Percentiles rank a stretch among this genome's conserved stretches.
phyloP scores from a whole-genome alignment of 805 yeast genomes.

The Ogataea dorogensis region DNA sequence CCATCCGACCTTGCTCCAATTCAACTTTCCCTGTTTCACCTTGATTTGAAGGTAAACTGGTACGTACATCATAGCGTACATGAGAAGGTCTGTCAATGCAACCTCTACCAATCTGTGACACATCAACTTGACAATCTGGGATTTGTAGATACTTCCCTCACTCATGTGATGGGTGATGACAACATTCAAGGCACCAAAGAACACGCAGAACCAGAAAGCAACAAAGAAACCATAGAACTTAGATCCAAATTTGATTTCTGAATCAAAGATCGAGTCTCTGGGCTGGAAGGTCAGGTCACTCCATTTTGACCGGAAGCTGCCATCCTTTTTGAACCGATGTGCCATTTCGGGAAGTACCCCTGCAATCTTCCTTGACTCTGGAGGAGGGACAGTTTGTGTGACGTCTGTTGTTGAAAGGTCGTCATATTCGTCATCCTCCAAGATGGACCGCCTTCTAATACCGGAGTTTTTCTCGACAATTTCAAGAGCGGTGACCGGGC shows the following conservation, averaged over 20 bases:
- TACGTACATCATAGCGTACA: slow-evolving; percentile 70
- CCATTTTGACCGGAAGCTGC: slow-evolving; percentile 48
- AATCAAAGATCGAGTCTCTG: slow-evolving; percentile 53
- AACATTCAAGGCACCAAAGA: slow-evolving; percentile 51
- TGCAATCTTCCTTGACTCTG: slow-evolving; percentile 3
- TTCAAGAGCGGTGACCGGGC: slow-evolving; percentile 5
- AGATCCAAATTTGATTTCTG: slow-evolving; percentile 41
- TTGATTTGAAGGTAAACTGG: slow-evolving; percentile 57
- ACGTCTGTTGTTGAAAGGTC: slow-evolving; percentile 1
- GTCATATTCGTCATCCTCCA: slow-evolving; percentile 26
- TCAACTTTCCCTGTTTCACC: slow-evolving; percentile 43
- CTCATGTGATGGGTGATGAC: slow-evolving; percentile 51
- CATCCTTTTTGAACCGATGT: slow-evolving; percentile 29
- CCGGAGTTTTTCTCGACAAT: slow-evolving; percentile 20
- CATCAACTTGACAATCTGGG: slow-evolving; percentile 58
- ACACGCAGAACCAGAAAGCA: slow-evolving; percentile 71
- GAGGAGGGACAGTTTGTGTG: background rate
- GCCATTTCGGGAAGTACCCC: background rate
- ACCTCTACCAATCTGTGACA: slow-evolving; percentile 60
- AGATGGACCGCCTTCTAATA: slow-evolving; percentile 19
- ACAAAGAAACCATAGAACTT: slow-evolving; percentile 79
- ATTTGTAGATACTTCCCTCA: slow-evolving; percentile 44
- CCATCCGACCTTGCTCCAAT: slow-evolving; percentile 71
- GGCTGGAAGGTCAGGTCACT: slow-evolving; percentile 49
- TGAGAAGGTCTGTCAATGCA: slow-evolving; percentile 67